phyloP scores from a whole-genome alignment of 2,329 filamentous ascomycete species.

The Aspergillus pseudotamarii region DNA sequence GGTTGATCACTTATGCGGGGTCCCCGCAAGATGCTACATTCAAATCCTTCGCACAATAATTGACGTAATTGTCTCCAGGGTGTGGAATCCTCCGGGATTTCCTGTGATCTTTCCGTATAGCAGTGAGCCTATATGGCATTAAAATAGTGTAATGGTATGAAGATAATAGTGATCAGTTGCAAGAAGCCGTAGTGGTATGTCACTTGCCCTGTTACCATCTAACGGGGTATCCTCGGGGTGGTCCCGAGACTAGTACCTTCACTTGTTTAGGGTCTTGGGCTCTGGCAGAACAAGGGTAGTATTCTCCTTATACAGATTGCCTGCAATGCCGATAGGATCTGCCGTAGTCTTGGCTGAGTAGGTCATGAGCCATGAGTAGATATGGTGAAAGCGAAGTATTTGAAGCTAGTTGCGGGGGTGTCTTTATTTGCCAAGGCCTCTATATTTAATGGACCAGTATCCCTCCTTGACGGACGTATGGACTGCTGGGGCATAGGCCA shows the following conservation, averaged over 20 bases:
- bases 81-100: too few relatives aligned
- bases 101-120: too few relatives aligned
- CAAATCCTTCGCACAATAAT: too few relatives aligned
- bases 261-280: neutral
- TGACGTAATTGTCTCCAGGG: too few relatives aligned
- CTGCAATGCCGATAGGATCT: neutral
- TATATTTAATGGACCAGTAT: neutral
- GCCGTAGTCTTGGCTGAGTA: neutral
- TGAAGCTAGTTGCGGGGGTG: neutral
- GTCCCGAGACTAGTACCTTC: too few relatives aligned
- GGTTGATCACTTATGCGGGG: neutral
- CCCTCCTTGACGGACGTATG: neutral
- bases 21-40: neutral
- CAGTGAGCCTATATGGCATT: too few relatives aligned
- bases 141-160: too few relatives aligned
- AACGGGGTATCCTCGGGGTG: too few relatives aligned
- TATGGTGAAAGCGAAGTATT: too few relatives aligned
- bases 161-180: too few relatives aligned
- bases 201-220: too few relatives aligned
- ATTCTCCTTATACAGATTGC: neutral
- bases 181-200: too few relatives aligned
- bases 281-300: neutral
- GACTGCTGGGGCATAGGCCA: neutral
- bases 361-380: neutral
- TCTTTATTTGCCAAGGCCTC: neutral